These are phyloP conservation scores for Hypoxylon sp. DNA, from an alignment of 2,329 filamentous ascomycete species.

Conservation along the genomic window DNA sequence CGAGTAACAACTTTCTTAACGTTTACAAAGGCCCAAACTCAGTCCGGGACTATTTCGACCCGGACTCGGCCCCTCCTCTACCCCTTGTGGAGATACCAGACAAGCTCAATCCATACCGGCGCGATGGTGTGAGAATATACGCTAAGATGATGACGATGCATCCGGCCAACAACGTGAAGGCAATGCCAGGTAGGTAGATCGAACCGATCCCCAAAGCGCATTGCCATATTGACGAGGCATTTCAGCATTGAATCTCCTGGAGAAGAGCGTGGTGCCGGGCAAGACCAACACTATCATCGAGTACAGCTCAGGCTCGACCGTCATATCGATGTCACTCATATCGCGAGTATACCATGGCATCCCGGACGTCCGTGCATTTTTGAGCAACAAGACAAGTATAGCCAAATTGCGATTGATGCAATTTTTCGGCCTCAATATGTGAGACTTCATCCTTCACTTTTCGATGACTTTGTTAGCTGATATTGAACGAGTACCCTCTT, in stretches of 20 bases:
- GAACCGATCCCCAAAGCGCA: not conserved
- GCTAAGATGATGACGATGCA: conserved; percentile 77
- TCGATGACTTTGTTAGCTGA: not conserved
- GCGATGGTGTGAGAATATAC: conserved; percentile 73
- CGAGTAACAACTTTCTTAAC: conserved; percentile 60
- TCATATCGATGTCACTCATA: conserved; percentile 72
- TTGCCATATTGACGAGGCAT: conserved; percentile 14
- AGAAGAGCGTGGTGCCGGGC: conserved; percentile 58
- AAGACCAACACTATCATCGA: conserved; percentile 69
- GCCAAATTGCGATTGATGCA: conserved; percentile 70
- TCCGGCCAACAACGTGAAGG: conserved; percentile 76
- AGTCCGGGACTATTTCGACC: conserved; percentile 71
- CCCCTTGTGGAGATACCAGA: conserved; percentile 74
- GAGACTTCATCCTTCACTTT: conserved; percentile 31
- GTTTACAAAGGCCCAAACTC: conserved; percentile 72
- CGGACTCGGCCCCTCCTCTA: conserved; percentile 69
- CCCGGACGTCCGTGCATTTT: conserved; percentile 67
- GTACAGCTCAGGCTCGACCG: conserved; percentile 74
- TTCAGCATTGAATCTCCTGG: conserved; percentile 66
- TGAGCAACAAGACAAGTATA: conserved; percentile 71
- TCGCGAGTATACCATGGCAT: conserved; percentile 66
- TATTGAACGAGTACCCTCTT: conserved; percentile 63
- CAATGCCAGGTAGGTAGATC: conserved; percentile 66
- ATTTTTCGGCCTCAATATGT: conserved; percentile 72
- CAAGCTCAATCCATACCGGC: conserved; percentile 69